Evolutionary conservation across 768 basidiomycete species (phyloP).

Genomic region (Amanita exitialis): DNA sequence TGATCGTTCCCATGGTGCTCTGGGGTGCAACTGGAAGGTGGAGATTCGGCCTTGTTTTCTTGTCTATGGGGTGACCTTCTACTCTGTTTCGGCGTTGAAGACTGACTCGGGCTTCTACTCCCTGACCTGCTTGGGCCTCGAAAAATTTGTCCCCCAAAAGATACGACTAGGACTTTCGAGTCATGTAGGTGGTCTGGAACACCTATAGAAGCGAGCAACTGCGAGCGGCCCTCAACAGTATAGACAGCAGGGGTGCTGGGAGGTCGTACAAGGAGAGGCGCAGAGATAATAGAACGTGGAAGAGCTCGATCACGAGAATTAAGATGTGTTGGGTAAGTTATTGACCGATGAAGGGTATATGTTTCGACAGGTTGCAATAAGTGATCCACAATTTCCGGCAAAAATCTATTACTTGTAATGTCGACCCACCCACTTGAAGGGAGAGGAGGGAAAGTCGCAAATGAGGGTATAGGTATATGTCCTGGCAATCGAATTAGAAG

Average conservation of each 20-base stretch:
- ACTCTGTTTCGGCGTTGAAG: constrained; percentile 13
- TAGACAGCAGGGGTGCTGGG: constrained; percentile 36
- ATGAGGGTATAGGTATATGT: constrained; percentile 69
- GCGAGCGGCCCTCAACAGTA: constrained; percentile 39
- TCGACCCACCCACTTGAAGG: constrained; percentile 62
- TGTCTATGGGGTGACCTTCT: not conserved
- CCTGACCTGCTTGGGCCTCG: constrained; percentile 36
- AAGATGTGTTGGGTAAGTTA: constrained; percentile 23
- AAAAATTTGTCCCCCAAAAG: constrained; percentile 74
- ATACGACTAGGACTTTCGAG: constrained; percentile 60
- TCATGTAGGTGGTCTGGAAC: constrained; percentile 44
- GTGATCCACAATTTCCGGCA: constrained; percentile 30
- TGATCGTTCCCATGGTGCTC: not conserved
- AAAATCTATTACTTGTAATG: constrained; percentile 32
- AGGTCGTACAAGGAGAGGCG: constrained; percentile 65
- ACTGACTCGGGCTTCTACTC: constrained; percentile 24
- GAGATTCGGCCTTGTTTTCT: not conserved
- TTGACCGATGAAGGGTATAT: constrained; percentile 27
- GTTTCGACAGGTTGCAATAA: constrained; percentile 23
- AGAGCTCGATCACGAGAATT: constrained; percentile 11
- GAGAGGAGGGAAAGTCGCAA: constrained; percentile 38
- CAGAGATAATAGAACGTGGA: constrained; percentile 31
- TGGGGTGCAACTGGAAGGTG: not conserved
- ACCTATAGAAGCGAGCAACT: constrained; percentile 47
- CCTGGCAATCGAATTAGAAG: constrained; percentile 64